phyloP scores from a whole-genome alignment of 1,284 basidiomycete species.

The Microstroma glucosiphilum region DNA sequence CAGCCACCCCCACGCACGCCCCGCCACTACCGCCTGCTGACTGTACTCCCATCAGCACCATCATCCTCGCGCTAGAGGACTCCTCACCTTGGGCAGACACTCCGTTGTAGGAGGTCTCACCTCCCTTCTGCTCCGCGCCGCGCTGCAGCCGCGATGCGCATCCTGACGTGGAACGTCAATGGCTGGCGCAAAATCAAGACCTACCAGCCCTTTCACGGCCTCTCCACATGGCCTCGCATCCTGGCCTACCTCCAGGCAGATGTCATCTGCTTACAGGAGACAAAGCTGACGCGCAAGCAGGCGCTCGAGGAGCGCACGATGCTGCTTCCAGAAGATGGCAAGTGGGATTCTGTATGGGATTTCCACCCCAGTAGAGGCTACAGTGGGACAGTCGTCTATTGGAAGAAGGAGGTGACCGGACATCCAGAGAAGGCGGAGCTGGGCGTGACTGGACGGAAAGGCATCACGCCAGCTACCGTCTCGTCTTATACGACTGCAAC shows the following conservation, averaged over 20 bases:
- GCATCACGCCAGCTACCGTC: conserved; percentile 9
- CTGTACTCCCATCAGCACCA: too few species aligned
- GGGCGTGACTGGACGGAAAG: conserved; percentile 38
- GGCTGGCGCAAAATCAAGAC: conserved; percentile 43
- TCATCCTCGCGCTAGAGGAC: too few species aligned
- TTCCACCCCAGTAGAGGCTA: conserved; percentile 46
- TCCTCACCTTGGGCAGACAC: too few species aligned
- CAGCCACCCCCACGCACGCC: too few species aligned
- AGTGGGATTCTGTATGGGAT: conserved; percentile 42
- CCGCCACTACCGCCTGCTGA: too few species aligned
- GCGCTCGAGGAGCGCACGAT: conserved; percentile 29
- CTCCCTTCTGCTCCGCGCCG: too few species aligned
- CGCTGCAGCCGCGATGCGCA: conserved; percentile 24
- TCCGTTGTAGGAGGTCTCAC: too few species aligned
- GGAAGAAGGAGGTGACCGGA: conserved; percentile 28
- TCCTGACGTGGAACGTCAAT: conserved; percentile 48
- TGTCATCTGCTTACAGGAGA: conserved; percentile 48
- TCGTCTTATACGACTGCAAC: background rate
- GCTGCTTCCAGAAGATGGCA: conserved; percentile 26
- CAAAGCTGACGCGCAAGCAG: conserved; percentile 46
- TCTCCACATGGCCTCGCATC: conserved; percentile 40
- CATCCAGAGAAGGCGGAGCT: conserved; percentile 35
- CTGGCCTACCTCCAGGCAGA: conserved; percentile 40
- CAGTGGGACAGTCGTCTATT: conserved; percentile 40
- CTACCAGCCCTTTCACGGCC: conserved; percentile 45